phyloP scores from a whole-genome alignment of 768 basidiomycete species.

The Mycena alexandri region DNA sequence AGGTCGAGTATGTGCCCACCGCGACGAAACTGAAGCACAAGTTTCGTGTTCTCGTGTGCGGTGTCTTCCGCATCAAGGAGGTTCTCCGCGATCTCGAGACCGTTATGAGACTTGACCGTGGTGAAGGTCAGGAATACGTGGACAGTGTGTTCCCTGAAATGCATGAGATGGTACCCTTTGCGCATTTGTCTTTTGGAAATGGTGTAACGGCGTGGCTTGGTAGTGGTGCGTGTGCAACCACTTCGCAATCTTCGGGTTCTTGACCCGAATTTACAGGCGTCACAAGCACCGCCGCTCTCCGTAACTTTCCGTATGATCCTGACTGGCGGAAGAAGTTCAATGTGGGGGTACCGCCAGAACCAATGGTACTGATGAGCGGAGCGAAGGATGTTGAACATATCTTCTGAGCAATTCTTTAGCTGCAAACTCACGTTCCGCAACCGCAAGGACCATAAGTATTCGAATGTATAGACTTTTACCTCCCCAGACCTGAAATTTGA shows the following conservation, averaged over 20 bases:
- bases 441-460: no score
- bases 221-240: constrained; percentile 4
- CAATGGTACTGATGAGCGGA: constrained; percentile 23
- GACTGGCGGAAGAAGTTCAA: constrained; percentile 41
- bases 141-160: constrained; percentile 24
- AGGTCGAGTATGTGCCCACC: constrained; percentile 39
- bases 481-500: no score
- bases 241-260: no score
- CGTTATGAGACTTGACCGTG: constrained; percentile 31
- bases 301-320: constrained; percentile 29
- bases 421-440: no score
- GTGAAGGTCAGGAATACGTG: constrained; percentile 41
- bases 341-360: constrained; percentile 25
- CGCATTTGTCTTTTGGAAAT: constrained; percentile 14
- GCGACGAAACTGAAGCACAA: constrained; percentile 39
- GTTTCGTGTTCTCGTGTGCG: constrained; percentile 37
- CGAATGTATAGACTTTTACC: no score
- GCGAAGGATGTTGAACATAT: constrained; percentile 38
- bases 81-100: constrained; percentile 41
- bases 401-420: no score
- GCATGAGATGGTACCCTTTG: constrained; percentile 15
- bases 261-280: not conserved
- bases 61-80: constrained; percentile 43
- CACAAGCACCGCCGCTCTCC: constrained; percentile 7
- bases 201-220: constrained; percentile 14